phyloP scores from a whole-genome alignment of 2,329 filamentous ascomycete genomes.

The Knufia petricola region DNA sequence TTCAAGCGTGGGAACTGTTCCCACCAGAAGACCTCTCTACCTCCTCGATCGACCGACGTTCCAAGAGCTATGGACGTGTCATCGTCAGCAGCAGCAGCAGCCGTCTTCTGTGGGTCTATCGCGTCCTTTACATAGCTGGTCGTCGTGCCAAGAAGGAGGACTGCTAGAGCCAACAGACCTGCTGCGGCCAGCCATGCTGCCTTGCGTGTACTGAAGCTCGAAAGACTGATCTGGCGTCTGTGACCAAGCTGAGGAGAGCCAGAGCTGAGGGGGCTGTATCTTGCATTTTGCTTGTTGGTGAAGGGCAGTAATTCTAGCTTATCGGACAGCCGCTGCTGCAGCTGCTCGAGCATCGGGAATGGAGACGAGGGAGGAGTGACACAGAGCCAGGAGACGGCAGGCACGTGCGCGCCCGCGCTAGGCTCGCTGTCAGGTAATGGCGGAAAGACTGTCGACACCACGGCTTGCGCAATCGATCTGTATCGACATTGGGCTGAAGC shows the following conservation, averaged over 20 bases:
- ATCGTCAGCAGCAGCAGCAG: too few relatives aligned
- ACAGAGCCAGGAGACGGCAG: not conserved
- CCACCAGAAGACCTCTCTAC: conserved; percentile 23
- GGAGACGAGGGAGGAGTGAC: not conserved
- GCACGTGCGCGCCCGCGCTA: not conserved
- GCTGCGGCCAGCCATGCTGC: conserved; percentile 14
- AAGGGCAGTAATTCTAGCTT: not conserved
- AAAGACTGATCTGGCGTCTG: conserved; percentile 12
- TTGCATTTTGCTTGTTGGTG: not conserved
- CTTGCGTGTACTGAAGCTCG: conserved; percentile 13
- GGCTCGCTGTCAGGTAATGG: not conserved
- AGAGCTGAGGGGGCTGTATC: conserved; percentile 5
- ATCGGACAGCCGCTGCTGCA: conserved; percentile 1
- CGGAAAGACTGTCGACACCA: not conserved
- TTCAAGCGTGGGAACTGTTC: conserved; percentile 19
- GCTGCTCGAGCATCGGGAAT: conserved; percentile 7
- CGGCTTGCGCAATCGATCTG: not conserved
- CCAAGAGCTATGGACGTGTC: conserved; percentile 18
- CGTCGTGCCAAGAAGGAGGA: not conserved
- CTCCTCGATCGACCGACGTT: conserved; percentile 12
- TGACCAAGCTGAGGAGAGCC: conserved; percentile 5
- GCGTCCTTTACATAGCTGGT: not conserved
- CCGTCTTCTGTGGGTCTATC: not conserved
- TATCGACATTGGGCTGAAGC: not conserved
- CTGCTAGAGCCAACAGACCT: conserved; percentile 9